Percentiles rank a stretch among this genome's conserved stretches.
Evolutionary conservation across 2,329 filamentous ascomycete species (phyloP).

Genomic region (Verticillium tricorpus): DNA sequence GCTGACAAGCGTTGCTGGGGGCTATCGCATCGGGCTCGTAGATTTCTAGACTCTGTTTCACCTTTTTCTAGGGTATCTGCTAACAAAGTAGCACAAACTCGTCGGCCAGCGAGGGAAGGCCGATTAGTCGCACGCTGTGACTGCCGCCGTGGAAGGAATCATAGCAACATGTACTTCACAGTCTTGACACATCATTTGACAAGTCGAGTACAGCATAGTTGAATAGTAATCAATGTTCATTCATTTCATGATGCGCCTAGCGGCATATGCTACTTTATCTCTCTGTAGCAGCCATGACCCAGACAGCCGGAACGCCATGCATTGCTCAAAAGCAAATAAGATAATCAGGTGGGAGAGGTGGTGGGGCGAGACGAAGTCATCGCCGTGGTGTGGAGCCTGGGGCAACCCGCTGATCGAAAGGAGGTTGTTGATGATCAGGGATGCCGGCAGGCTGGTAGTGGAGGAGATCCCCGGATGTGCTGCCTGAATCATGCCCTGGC

Average conservation of each 20-base stretch:
- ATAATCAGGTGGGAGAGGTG: not conserved
- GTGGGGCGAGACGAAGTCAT: not conserved
- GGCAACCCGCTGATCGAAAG: not conserved
- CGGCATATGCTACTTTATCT: not conserved
- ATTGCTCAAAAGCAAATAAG: not conserved
- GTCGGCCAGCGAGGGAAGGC: no score
- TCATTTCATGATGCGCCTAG: not conserved
- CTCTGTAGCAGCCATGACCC: not conserved
- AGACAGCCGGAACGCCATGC: not conserved
- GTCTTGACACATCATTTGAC: no score
- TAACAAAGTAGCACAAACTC: no score
- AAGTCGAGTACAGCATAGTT: no score
- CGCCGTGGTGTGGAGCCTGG: not conserved
- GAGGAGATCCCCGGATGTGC: not conserved
- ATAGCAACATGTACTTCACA: no score
- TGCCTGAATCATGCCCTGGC: not conserved
- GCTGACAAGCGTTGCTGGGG: not conserved
- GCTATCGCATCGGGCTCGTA: not conserved
- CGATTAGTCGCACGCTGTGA: no score
- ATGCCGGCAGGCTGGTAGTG: not conserved
- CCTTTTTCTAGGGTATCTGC: no score
- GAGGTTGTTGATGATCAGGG: not conserved
- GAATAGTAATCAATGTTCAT: not conserved
- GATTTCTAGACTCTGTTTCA: no score
- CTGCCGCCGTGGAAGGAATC: no score